Conservation (phyloP, 2,329 filamentous ascomycete genomes). For the Leptodontidium sp. region DNA sequence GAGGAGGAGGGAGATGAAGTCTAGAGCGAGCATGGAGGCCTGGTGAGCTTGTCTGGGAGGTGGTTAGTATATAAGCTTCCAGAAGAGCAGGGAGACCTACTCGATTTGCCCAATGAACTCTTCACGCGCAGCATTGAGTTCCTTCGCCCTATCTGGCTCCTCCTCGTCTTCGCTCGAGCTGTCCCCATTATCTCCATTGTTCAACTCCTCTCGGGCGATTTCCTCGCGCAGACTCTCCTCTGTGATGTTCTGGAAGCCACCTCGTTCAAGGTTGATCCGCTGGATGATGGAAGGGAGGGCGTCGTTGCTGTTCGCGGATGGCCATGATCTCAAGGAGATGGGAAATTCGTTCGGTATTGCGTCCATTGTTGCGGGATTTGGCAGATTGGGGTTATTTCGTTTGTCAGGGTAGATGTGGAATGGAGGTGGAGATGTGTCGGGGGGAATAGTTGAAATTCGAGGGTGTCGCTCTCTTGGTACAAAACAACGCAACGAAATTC, state of each 20-base stretch:
- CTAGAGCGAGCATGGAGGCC: conserved; percentile 74
- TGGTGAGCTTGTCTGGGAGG: conserved; percentile 57
- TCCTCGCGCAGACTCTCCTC: conserved; percentile 77
- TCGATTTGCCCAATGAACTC: conserved; percentile 67
- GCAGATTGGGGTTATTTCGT: conserved; percentile 2
- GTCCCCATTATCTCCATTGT: conserved; percentile 54
- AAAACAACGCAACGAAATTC: not conserved
- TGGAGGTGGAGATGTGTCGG: not conserved
- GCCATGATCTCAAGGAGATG: conserved; percentile 71
- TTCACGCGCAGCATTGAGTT: conserved; percentile 56
- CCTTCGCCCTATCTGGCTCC: conserved; percentile 47
- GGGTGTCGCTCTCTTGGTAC: not conserved
- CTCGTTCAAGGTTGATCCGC: conserved; percentile 80
- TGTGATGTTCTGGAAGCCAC: conserved; percentile 82
- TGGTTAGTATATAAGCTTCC: conserved; percentile 31
- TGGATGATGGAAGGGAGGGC: conserved; percentile 77
- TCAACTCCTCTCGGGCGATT: conserved; percentile 58
- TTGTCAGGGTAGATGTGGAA: not conserved
- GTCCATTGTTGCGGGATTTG: conserved; percentile 35
- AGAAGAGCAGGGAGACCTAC: conserved; percentile 47
- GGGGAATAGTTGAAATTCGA: not conserved
- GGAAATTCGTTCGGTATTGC: conserved; percentile 53
- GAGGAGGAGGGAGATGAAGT: conserved; percentile 83
- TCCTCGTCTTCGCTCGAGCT: conserved; percentile 58
- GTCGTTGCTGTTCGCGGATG: conserved; percentile 57